Conservation (phyloP, 148 eudicot genomes). For the Amaranthus cruentus region DNA sequence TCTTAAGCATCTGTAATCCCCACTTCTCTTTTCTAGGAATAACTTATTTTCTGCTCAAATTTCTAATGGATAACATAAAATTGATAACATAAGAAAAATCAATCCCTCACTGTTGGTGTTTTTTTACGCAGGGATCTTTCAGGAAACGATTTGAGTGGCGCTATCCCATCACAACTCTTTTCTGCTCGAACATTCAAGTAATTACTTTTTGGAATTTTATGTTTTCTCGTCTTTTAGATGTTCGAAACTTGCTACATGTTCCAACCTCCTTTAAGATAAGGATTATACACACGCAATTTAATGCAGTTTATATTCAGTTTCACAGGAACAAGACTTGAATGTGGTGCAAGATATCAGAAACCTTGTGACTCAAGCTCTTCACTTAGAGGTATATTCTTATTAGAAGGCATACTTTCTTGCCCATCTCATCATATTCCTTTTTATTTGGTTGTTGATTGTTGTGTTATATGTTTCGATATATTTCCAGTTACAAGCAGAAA, state of each 20-base stretch:
- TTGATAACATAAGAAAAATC: neutral
- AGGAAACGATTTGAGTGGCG: conserved; percentile 61
- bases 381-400: conserved; percentile 37
- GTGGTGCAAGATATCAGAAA: conserved; percentile 56
- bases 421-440: neutral
- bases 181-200: conserved; percentile 72
- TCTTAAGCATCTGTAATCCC: conserved; percentile 72
- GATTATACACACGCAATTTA: neutral
- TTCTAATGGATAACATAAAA: neutral
- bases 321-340: conserved; percentile 66
- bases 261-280: neutral
- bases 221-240: neutral
- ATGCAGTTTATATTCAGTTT: conserved; percentile 46
- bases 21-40: neutral
- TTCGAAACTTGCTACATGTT: neutral
- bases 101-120: conserved; percentile 1
- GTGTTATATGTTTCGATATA: conserved; percentile 15
- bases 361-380: conserved; percentile 71
- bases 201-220: conserved; percentile 18
- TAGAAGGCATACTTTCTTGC: neutral
- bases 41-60: neutral
- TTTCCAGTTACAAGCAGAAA: conserved; percentile 46
- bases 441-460: neutral
- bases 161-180: conserved; percentile 51
- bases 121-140: conserved; percentile 72